These are phyloP conservation scores for Thielaviopsis musarum DNA, from an alignment of 2,329 filamentous ascomycete genomes.

Conservation along the genomic window DNA sequence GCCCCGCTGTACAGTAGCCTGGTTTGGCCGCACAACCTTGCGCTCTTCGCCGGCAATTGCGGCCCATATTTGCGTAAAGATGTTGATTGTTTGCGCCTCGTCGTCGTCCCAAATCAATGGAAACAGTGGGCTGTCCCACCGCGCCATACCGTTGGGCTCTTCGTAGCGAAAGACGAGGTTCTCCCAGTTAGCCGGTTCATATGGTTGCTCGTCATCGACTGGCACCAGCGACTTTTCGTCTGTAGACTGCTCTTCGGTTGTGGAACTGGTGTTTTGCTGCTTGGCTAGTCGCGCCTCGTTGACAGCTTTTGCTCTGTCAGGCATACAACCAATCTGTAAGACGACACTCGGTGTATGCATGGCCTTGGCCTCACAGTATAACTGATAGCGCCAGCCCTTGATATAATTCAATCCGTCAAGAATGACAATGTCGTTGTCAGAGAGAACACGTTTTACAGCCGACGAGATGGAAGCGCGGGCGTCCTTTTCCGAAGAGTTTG, in stretches of 20 bases:
- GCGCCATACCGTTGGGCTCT: constrained; percentile 69
- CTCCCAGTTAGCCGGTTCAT: constrained; percentile 48
- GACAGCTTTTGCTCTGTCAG: constrained; percentile 34
- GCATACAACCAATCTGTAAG: constrained; percentile 43
- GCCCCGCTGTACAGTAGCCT: constrained; percentile 50
- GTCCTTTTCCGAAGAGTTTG: constrained; percentile 64
- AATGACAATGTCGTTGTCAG: constrained; percentile 58
- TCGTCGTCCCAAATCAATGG: constrained; percentile 62
- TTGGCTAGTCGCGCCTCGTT: constrained; percentile 40
- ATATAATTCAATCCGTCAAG: constrained; percentile 76
- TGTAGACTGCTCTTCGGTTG: neutral
- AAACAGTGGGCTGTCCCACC: constrained; percentile 75
- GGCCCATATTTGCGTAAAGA: constrained; percentile 58
- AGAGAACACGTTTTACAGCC: constrained; percentile 61
- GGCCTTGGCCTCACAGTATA: constrained; percentile 73
- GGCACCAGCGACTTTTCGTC: constrained; percentile 11
- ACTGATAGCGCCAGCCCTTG: constrained; percentile 76
- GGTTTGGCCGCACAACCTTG: constrained; percentile 55
- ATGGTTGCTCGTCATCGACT: constrained; percentile 23
- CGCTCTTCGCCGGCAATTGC: constrained; percentile 45
- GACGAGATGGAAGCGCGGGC: constrained; percentile 60
- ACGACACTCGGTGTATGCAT: constrained; percentile 59
- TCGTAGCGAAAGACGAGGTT: constrained; percentile 71
- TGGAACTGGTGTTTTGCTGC: neutral
- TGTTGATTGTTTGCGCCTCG: constrained; percentile 34